A percentile compares a stretch with the other conserved stretches of the same genome.
These are phyloP conservation scores for Phylloporus sp. DNA, from an alignment of 768 basidiomycete species.

Conservation along the genomic window DNA sequence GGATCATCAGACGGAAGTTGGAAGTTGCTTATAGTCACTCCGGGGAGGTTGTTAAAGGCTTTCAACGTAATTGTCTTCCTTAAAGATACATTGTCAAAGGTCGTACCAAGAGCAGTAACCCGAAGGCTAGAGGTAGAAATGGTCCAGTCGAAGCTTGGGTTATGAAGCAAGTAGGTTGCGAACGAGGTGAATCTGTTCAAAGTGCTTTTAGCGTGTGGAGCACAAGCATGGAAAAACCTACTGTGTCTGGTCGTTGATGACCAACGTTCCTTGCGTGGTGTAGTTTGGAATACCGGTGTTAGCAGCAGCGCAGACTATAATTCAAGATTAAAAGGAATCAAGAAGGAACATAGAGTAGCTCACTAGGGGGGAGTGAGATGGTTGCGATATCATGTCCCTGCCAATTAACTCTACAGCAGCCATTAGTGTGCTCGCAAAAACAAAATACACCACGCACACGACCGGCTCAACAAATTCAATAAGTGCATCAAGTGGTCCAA, in stretches of 20 bases:
- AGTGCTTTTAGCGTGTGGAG: not conserved
- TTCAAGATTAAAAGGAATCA: not conserved
- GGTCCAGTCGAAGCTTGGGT: constrained; percentile 62
- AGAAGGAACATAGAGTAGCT: constrained; percentile 5
- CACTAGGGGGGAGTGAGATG: constrained; percentile 59
- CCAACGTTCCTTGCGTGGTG: constrained; percentile 45
- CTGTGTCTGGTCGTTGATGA: constrained; percentile 50
- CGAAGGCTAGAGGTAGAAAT: constrained; percentile 64
- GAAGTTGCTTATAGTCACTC: constrained; percentile 70
- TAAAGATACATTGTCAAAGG: constrained; percentile 62
- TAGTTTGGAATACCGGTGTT: constrained; percentile 66
- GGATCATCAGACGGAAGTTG: constrained; percentile 64
- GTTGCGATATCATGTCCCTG: constrained; percentile 59
- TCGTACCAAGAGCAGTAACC: constrained; percentile 61
- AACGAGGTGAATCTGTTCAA: constrained; percentile 55
- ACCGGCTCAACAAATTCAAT: constrained; percentile 66
- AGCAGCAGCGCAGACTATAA: constrained; percentile 61
- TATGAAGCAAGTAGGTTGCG: constrained; percentile 62
- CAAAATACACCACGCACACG: constrained; percentile 37
- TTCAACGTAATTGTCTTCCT: constrained; percentile 60
- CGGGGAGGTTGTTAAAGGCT: constrained; percentile 68
- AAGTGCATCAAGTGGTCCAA: constrained; percentile 65
- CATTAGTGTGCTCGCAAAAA: not conserved
- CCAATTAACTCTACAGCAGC: constrained; percentile 50
- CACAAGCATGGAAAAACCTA: constrained; percentile 28